These are phyloP conservation scores for Millerago galiae DNA, from an alignment of 805 yeast genomes.

Conservation along the genomic window DNA sequence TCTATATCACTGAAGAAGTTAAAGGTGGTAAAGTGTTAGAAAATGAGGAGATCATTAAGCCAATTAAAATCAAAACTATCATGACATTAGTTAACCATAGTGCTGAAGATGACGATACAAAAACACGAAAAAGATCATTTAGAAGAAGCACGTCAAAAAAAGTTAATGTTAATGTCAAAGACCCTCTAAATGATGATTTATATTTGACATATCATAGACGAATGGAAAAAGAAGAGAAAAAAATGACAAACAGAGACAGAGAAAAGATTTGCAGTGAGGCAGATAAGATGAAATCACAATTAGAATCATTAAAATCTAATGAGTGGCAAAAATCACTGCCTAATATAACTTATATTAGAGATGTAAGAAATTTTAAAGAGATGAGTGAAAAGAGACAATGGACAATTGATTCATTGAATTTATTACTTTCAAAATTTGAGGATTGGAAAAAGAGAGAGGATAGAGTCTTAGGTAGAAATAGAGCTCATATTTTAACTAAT, in stretches of 20 bases:
- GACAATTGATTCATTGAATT: slow-evolving; percentile 42
- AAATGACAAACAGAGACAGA: slow-evolving; percentile 47
- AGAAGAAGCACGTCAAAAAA: slow-evolving; percentile 13
- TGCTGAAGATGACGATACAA: background rate
- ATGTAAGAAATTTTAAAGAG: slow-evolving; percentile 41
- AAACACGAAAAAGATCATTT: slow-evolving; percentile 6
- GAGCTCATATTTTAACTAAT: background rate
- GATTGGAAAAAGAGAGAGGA: slow-evolving; percentile 21
- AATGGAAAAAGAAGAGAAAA: slow-evolving; percentile 60
- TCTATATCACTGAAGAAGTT: slow-evolving; percentile 5
- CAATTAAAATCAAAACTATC: slow-evolving; percentile 5
- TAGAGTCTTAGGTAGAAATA: slow-evolving; percentile 13
- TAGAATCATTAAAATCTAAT: slow-evolving; percentile 35
- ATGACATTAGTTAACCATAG: slow-evolving; percentile 3
- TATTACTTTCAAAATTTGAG: slow-evolving; percentile 15
- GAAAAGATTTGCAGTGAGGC: slow-evolving; percentile 46
- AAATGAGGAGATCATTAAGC: background rate
- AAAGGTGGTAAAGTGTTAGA: slow-evolving; percentile 2
- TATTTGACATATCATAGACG: slow-evolving; percentile 45
- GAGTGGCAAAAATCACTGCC: slow-evolving; percentile 44
- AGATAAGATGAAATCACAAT: slow-evolving; percentile 37
- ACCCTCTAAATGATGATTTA: slow-evolving; percentile 40
- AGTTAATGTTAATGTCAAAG: slow-evolving; percentile 15
- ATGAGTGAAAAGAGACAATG: slow-evolving; percentile 41
- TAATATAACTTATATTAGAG: slow-evolving; percentile 42